These are phyloP conservation scores for Penicillium sp. DNA, from an alignment of 2,329 filamentous ascomycete genomes.

Conservation along the genomic window DNA sequence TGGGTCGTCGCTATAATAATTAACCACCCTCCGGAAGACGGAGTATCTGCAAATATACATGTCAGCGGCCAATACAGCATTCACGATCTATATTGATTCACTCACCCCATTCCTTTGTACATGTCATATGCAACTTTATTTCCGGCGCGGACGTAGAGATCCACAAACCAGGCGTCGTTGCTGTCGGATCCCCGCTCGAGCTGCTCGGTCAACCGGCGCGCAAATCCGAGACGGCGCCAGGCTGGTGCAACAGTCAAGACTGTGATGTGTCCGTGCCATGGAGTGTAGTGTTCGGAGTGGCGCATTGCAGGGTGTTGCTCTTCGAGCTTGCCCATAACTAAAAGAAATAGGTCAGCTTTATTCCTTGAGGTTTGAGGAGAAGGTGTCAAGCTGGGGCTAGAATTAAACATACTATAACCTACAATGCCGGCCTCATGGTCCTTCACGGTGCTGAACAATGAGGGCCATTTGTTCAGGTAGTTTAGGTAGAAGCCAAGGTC, in stretches of 20 bases:
- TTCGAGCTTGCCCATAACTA: slow-evolving; percentile 97
- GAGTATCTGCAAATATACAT: slow-evolving; percentile 54
- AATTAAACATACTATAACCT: slow-evolving; percentile 72
- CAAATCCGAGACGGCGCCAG: slow-evolving; percentile 81
- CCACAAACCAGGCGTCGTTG: slow-evolving; percentile 88
- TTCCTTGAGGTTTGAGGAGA: background rate
- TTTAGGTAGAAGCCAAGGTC: slow-evolving; percentile 93
- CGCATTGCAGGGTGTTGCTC: slow-evolving; percentile 72
- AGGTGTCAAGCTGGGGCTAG: background rate
- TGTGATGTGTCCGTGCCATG: slow-evolving; percentile 98
- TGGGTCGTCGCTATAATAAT: slow-evolving; percentile 88
- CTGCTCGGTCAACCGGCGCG: slow-evolving; percentile 74
- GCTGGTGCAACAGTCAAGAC: slow-evolving; percentile 88
- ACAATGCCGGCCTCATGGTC: slow-evolving; percentile 83
- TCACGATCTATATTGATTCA: slow-evolving; percentile 5
- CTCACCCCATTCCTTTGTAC: slow-evolving; percentile 81
- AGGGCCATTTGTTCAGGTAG: slow-evolving; percentile 94
- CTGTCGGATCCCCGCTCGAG: slow-evolving; percentile 80
- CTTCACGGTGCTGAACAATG: slow-evolving; percentile 88
- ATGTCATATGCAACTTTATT: slow-evolving; percentile 84
- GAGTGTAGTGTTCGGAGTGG: slow-evolving; percentile 84
- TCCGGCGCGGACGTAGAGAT: slow-evolving; percentile 86
- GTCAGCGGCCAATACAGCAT: slow-evolving; percentile 2
- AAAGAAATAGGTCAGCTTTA: slow-evolving; percentile 4
- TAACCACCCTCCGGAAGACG: slow-evolving; percentile 81